Evolutionary conservation across 352 stramenopile genomes (phyloP), one percentile per base, ranked within the genome.

Genomic region (Globisporangium yorkense): DNA sequence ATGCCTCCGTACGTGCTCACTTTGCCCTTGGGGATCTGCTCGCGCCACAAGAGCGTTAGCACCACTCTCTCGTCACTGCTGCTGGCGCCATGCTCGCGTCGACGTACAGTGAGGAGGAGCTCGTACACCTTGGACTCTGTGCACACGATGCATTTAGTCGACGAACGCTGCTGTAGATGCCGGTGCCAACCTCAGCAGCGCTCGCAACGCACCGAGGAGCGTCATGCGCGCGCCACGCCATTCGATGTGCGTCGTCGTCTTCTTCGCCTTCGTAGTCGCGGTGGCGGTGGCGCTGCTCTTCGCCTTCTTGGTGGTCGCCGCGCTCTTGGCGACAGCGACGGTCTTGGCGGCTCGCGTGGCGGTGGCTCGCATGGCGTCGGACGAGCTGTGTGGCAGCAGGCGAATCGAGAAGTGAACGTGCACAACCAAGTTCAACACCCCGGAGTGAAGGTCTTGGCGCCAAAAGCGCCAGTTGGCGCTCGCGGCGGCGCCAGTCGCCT

Each of bases 1-100:
- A 94, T 68, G 7, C 64, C 75, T 16, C 80, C 78, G 59, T 94
- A 94, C 37, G 84, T 94, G 63, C 73, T 88, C 57, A 94, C 84
- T 68, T 89, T 90, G 33, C 84, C 84, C 12, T 51, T 56, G 0
- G 81, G 84, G 57, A 94, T 92, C 84, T 92, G 31, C 35, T 21
- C 16, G 10, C 20, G 21, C 39, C 16, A 15, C 35, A 41, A 15
- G 9, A 18, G 10, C 43, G 43, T n/a, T 10, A 58, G 21, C 12
- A 24, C 6, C 27, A 10, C 6, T 4, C 43, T 24, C 20, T 13
- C 9, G 8, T 3, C 5, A 48, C 6, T 5, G 9, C 18, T 3
- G 18, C 41, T 21, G 8, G 5, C 20, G 6, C 6, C 41, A n/a
- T n/a, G 24, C 29, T 20, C 24, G 15, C n/a, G 20, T 5, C 6